phyloP scores from a whole-genome alignment of 192 early-diverging fungal species.

The Paraglomus occultum region DNA sequence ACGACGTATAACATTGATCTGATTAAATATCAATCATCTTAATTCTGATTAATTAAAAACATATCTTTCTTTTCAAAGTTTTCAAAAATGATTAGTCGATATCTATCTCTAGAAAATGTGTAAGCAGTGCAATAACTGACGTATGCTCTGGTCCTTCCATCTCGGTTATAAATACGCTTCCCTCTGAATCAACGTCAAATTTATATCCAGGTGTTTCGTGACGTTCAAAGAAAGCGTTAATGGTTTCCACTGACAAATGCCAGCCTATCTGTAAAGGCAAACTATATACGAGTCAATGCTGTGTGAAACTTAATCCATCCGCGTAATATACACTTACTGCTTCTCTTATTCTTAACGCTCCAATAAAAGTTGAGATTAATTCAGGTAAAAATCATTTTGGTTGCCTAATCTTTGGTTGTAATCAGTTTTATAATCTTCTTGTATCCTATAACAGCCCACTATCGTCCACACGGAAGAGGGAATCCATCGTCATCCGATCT shows the following conservation, averaged over 20 bases:
- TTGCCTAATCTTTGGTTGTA: constrained; percentile 12
- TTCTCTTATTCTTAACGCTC: too few species aligned
- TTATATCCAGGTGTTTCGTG: constrained; percentile 20
- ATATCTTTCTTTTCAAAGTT: too few species aligned
- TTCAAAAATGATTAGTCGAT: too few species aligned
- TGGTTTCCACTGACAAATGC: constrained; percentile 10
- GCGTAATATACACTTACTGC: constrained; percentile 17
- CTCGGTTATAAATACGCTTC: constrained; percentile 14
- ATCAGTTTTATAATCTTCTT: constrained; percentile 17
- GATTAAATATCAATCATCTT: too few species aligned
- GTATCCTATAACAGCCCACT: constrained; percentile 11
- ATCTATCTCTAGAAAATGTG: too few species aligned
- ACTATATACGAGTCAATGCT: constrained; percentile 27
- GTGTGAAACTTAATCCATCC: background rate
- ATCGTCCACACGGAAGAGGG: constrained; percentile 6
- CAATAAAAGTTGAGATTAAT: too few species aligned
- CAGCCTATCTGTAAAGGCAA: constrained; percentile 28
- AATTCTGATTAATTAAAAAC: too few species aligned
- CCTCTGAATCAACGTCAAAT: constrained; percentile 11
- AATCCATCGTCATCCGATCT: background rate
- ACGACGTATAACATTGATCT: too few species aligned
- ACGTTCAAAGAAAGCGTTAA: constrained; percentile 19
- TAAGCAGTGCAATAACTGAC: too few species aligned
- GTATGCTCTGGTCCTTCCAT: background rate
- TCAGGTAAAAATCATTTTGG: constrained; percentile 3